Conservation (phyloP, 495 filamentous ascomycete genomes). For the Acidiella bohemica region DNA sequence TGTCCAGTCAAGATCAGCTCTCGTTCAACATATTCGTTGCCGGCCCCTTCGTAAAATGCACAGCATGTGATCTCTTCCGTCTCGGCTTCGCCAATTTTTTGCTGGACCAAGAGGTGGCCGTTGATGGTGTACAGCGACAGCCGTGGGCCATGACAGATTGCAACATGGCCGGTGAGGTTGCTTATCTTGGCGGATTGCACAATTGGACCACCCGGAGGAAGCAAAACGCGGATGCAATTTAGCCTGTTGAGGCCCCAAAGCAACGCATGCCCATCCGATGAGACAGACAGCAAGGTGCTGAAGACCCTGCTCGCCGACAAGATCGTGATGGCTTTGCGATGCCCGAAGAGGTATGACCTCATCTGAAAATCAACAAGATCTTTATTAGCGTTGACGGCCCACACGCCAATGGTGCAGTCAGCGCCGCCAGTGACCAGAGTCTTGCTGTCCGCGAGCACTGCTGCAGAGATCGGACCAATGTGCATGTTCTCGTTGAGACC, state of each 20-base stretch:
- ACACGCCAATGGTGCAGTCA: conserved; percentile 81
- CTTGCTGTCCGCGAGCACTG: conserved; percentile 73
- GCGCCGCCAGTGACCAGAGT: conserved; percentile 82
- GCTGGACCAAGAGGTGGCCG: conserved; percentile 64
- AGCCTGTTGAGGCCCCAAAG: conserved; percentile 90
- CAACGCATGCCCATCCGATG: conserved; percentile 64
- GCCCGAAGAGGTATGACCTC: conserved; percentile 74
- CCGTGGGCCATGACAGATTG: conserved; percentile 62
- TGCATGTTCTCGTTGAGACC: conserved; percentile 90
- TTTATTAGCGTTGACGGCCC: conserved; percentile 51
- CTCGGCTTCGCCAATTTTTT: conserved; percentile 53
- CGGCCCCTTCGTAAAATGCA: conserved; percentile 83
- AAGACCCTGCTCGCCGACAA: conserved; percentile 80
- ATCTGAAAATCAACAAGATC: conserved; percentile 59
- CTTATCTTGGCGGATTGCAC: conserved; percentile 72
- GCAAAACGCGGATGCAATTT: conserved; percentile 67
- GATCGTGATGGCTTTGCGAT: conserved; percentile 63
- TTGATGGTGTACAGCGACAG: conserved; percentile 80
- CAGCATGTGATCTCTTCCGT: conserved; percentile 62
- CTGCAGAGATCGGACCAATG: conserved; percentile 67
- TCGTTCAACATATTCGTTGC: conserved; percentile 85
- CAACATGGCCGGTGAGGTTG: conserved; percentile 75
- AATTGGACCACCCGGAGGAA: conserved; percentile 29
- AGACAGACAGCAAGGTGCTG: conserved; percentile 69
- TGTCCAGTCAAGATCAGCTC: conserved; percentile 84